Evolutionary conservation across 1,139 yeast genomes (phyloP), one percentile per base, ranked within the genome.

Genomic region (Nakaseomyces glabratus): DNA sequence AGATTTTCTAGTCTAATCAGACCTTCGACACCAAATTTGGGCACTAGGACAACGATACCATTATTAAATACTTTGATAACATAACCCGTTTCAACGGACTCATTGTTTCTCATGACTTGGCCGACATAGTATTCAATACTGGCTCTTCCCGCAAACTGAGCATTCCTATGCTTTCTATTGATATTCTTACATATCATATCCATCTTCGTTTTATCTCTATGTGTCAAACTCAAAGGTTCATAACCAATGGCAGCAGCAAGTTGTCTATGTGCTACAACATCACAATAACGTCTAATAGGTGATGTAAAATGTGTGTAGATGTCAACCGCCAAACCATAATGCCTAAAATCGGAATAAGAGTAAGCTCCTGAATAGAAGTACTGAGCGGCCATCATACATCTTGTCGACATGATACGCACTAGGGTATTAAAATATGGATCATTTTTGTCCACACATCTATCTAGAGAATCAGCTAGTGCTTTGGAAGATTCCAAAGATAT

Each of bases 341-440:
- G 99, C 42, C 79, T 76, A 63, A 85, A 93, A 46, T 93, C 98
- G n/a, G 94, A 77, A 52, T 84, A 84, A 6, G 94, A 84, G 51
- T 70, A 84, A 11, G 82, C 75, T n/a, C 99, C 98, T 0, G 95
- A 74, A 6, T 94, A 78, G 66, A 93, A 93, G 57, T 93, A 93
- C 53, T 90, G 97, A 1, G 99, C 99, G 2, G 98, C 95, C 82
- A 86, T 84, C 98, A 93, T 93, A 63, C 98, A 90, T 53, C 99
- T 73, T 0, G 99, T 93, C 5, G 97, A 93, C 95, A 90, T 82
- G 45, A 93, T 90, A 61, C 99, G 79, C 7, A 90, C 71, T 50
- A 93, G 68, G 0, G 97, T 90, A 61, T 93, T 93, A 70, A 93
- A 86, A 54, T 85, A 93, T 5, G 88, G 81, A 57, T 90, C 98